Conservation (phyloP, 2,329 filamentous ascomycete species). For the Periconia digitata region DNA sequence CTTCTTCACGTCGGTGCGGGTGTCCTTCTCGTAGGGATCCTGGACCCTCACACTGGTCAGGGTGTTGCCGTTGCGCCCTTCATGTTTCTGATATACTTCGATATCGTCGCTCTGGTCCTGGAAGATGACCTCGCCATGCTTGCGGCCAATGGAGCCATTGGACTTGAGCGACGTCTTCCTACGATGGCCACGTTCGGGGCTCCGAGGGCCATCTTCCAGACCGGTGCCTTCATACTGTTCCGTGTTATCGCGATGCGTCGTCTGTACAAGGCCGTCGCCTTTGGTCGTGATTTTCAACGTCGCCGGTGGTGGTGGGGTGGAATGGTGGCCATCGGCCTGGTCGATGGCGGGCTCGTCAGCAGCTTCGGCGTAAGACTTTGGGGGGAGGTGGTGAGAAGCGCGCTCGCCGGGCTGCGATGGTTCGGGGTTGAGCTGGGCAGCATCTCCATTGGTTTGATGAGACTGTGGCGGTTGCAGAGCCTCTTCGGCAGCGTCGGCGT, state of each 20-base stretch:
- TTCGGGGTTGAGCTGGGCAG: slow-evolving; percentile 37
- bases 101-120: slow-evolving; percentile 13
- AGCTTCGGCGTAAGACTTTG: slow-evolving; percentile 49
- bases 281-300: slow-evolving; percentile 9
- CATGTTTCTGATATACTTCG: slow-evolving; percentile 47
- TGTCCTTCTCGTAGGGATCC: slow-evolving; percentile 40
- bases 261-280: slow-evolving; percentile 7
- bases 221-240: slow-evolving; percentile 34
- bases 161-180: slow-evolving; percentile 34
- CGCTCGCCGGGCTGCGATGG: slow-evolving; percentile 45
- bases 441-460: background rate
- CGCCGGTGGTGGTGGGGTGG: slow-evolving; percentile 1
- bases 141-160: slow-evolving; percentile 31
- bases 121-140: slow-evolving; percentile 27
- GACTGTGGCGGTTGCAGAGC: slow-evolving; percentile 17
- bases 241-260: background rate
- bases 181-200: slow-evolving; percentile 31
- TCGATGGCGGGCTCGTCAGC: slow-evolving; percentile 30
- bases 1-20: slow-evolving; percentile 35
- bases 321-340: slow-evolving; percentile 22
- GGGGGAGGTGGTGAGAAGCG: slow-evolving; percentile 41
- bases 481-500: slow-evolving; percentile 45
- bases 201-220: slow-evolving; percentile 35
- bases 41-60: slow-evolving; percentile 49
- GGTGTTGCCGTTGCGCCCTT: slow-evolving; percentile 48